A percentile compares a stretch with the other conserved stretches of the same genome.
These are phyloP conservation scores for Artomyces pyxidatus DNA, from an alignment of 768 basidiomycete species.

Conservation along the genomic window DNA sequence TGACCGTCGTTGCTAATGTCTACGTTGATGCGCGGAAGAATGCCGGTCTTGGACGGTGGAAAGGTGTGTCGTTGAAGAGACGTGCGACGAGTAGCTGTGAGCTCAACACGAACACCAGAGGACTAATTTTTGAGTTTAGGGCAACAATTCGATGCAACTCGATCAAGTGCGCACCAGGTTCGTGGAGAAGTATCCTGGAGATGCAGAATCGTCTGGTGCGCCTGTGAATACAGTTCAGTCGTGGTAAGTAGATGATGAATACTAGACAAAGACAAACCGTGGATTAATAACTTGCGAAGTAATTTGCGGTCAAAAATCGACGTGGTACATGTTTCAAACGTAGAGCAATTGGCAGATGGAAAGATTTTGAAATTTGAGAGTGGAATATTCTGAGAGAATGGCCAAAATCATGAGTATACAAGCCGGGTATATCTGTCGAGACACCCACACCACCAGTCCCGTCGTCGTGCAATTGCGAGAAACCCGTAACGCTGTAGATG, in stretches of 20 bases:
- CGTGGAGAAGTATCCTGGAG: conserved; percentile 59
- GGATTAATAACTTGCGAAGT: conserved; percentile 33
- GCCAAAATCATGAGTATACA: not conserved
- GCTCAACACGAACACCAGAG: conserved; percentile 47
- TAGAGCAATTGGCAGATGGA: conserved; percentile 41
- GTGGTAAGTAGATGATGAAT: too few relatives aligned
- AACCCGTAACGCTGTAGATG: conserved; percentile 37
- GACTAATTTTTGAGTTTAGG: conserved; percentile 28
- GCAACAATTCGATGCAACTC: not conserved
- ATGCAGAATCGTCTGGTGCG: conserved; percentile 26
- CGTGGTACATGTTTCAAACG: conserved; percentile 46
- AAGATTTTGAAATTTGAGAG: conserved; percentile 59
- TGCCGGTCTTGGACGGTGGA: conserved; percentile 12
- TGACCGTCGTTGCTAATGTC: conserved; percentile 60
- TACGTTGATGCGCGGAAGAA: conserved; percentile 43
- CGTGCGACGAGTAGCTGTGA: conserved; percentile 51
- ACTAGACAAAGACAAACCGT: too few relatives aligned
- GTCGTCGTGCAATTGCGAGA: conserved; percentile 56
- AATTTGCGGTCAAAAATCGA: conserved; percentile 38
- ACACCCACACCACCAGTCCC: conserved; percentile 50
- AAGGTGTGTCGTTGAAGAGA: conserved; percentile 44
- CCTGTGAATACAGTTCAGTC: too few relatives aligned
- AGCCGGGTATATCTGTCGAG: not conserved
- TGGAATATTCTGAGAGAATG: conserved; percentile 37
- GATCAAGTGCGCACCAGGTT: conserved; percentile 36